phyloP scores from a whole-genome alignment of 169 alveolate species.

The Theileria parva region DNA sequence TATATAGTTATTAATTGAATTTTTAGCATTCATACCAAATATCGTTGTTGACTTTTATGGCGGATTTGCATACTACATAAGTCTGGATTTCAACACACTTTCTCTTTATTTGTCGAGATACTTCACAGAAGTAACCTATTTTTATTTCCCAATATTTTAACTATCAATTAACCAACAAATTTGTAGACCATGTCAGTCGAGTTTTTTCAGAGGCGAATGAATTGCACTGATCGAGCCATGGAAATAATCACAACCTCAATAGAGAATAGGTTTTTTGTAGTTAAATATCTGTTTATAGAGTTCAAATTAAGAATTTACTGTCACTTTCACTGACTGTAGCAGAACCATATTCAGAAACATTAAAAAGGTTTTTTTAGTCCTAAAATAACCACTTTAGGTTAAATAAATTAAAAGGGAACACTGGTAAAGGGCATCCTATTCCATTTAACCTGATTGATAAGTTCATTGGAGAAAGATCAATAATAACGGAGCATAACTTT shows the following conservation, averaged over 20 bases:
- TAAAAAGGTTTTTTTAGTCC: neutral
- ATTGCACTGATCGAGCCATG: conserved; percentile 27
- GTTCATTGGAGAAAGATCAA: conserved; percentile 45
- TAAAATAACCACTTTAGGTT: conserved; percentile 18
- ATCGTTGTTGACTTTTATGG: conserved; percentile 58
- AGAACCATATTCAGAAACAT: conserved; percentile 23
- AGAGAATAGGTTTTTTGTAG: conserved; percentile 19
- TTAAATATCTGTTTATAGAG: neutral
- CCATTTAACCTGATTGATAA: conserved; percentile 56
- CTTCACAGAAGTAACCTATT: conserved; percentile 24
- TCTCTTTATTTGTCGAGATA: conserved; percentile 33
- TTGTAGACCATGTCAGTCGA: conserved; percentile 29
- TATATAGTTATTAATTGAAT: neutral
- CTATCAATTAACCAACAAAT: neutral
- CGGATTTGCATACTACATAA: conserved; percentile 46
- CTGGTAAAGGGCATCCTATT: conserved; percentile 26
- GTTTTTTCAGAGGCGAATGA: conserved; percentile 49
- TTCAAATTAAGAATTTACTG: conserved; percentile 9
- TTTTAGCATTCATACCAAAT: conserved; percentile 48
- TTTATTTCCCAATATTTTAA: neutral
- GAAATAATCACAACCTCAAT: conserved; percentile 42
- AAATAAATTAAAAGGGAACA: conserved; percentile 30
- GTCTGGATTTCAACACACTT: conserved; percentile 45
- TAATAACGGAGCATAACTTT: conserved; percentile 44
- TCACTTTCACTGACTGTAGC: conserved; percentile 24